A percentile compares a stretch with the other conserved stretches of the same genome.
These are phyloP conservation scores for Cucurbita pepo DNA, from an alignment of 306 rosid genomes.

Conservation along the genomic window DNA sequence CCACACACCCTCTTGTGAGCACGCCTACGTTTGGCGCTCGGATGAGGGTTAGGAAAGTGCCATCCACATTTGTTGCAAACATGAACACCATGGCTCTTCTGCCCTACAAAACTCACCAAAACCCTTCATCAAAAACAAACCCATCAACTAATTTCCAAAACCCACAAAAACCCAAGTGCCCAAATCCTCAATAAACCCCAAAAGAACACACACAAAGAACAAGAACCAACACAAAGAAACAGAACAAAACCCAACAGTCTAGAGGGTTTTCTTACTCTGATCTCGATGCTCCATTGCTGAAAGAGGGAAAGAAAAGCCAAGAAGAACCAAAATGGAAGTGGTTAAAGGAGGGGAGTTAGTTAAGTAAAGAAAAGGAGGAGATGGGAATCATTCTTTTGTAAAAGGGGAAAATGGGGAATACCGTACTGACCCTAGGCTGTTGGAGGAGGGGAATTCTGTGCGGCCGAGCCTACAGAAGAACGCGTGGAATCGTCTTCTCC, in stretches of 20 bases:
- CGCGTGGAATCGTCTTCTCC: neutral
- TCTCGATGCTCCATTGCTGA: conserved; percentile 2
- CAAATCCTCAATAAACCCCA: neutral
- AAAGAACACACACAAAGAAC: neutral
- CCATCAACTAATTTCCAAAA: neutral
- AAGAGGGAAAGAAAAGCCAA: neutral
- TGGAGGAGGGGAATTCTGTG: neutral
- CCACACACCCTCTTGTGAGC: conserved; percentile 87
- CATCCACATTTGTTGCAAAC: conserved; percentile 58
- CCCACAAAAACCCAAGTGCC: neutral
- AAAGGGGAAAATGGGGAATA: neutral
- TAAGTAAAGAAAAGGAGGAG: neutral
- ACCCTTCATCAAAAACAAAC: neutral
- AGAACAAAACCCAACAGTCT: neutral
- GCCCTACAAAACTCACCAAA: conserved; percentile 17
- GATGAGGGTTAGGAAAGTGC: conserved; percentile 53
- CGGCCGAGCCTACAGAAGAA: neutral
- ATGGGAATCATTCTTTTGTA: neutral
- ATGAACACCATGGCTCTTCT: conserved; percentile 32
- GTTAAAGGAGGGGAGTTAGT: neutral
- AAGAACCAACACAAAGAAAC: neutral
- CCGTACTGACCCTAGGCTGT: neutral
- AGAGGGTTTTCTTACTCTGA: neutral
- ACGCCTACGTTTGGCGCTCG: conserved; percentile 55
- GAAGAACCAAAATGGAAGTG: neutral